phyloP scores from a whole-genome alignment of 768 basidiomycete genomes.

The Boletus reticuloceps region DNA sequence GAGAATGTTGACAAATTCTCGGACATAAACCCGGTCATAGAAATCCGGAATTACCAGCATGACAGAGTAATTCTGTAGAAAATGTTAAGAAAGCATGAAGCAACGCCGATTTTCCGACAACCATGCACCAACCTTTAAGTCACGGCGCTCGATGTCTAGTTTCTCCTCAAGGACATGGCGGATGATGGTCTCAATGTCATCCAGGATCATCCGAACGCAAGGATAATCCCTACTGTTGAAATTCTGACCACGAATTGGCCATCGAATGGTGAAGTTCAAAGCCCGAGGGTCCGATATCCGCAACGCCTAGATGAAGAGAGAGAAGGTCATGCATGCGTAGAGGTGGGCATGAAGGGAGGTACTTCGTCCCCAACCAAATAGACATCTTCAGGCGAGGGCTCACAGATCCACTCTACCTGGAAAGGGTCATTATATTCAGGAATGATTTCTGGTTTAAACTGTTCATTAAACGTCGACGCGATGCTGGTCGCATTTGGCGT shows the following conservation, averaged over 20 bases:
- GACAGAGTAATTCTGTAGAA: constrained; percentile 73
- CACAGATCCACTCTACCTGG: constrained; percentile 79
- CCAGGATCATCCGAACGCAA: constrained; percentile 65
- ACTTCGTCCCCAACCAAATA: constrained; percentile 73
- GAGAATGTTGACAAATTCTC: constrained; percentile 71
- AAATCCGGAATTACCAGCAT: constrained; percentile 91
- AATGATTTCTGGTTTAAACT: constrained; percentile 84
- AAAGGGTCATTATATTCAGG: constrained; percentile 82
- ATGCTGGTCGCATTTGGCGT: constrained; percentile 69
- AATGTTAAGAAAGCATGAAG: not conserved
- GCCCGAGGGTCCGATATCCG: constrained; percentile 64
- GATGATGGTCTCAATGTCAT: constrained; percentile 76
- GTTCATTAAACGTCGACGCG: constrained; percentile 76
- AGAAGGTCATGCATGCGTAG: constrained; percentile 3
- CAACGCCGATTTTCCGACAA: not conserved
- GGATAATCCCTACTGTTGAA: constrained; percentile 83
- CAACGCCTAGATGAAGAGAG: constrained; percentile 52
- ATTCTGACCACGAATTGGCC: constrained; percentile 77
- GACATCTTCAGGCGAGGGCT: constrained; percentile 40
- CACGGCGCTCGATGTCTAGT: constrained; percentile 48
- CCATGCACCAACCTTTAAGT: constrained; percentile 55
- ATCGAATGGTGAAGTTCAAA: constrained; percentile 70
- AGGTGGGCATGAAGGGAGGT: constrained; percentile 4
- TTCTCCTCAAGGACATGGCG: constrained; percentile 57
- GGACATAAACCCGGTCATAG: constrained; percentile 81